Percentiles rank a stretch among this genome's conserved stretches.
phyloP scores from a whole-genome alignment of 108 stramenopile genomes.

The Cyclotella choctawhatcheeana region DNA sequence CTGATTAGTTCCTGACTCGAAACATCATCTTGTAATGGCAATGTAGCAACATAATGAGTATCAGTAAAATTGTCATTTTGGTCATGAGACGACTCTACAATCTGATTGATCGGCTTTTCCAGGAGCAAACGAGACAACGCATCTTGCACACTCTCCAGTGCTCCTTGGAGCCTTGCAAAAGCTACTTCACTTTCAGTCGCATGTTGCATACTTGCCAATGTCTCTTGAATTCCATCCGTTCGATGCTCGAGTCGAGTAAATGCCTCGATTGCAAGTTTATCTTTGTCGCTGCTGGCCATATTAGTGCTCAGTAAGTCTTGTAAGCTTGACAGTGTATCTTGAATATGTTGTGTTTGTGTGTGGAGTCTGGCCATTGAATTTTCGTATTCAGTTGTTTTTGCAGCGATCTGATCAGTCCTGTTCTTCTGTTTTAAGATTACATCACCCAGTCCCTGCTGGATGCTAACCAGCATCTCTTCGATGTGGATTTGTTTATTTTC shows the following conservation, averaged over 20 bases:
- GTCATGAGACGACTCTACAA: no score
- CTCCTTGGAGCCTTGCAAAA: neutral
- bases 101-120: no score
- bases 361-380: neutral
- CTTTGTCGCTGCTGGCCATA: neutral
- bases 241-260: constrained; percentile 4
- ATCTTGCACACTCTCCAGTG: constrained; percentile 1
- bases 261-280: neutral
- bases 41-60: no score
- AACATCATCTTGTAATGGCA: no score
- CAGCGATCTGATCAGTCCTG: neutral
- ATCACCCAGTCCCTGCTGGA: neutral
- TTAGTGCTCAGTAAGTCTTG: neutral
- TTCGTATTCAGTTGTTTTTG: neutral
- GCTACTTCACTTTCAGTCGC: neutral
- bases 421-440: neutral
- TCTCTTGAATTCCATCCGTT: constrained; percentile 3
- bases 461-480: neutral
- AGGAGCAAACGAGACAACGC: neutral
- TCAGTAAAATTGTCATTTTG: no score
- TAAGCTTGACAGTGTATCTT: neutral
- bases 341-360: neutral
- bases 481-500: neutral
- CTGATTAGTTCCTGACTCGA: no score
- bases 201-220: constrained; percentile 9